Base-by-base conservation (phyloP, 345 rosid species). In the Salix viminalis region DNA sequence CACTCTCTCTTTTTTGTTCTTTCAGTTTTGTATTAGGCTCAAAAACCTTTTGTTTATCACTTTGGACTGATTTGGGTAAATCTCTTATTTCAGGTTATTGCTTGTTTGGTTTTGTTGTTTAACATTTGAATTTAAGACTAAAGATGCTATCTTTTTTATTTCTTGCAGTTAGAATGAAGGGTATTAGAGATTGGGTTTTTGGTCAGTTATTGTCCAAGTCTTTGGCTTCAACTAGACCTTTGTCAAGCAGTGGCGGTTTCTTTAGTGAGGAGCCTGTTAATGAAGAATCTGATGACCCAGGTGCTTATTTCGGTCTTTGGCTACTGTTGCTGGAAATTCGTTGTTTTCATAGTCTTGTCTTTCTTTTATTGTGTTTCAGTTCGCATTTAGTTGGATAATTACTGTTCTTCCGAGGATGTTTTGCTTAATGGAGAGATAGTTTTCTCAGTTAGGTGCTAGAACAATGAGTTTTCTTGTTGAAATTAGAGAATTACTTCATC, bases 151-250 rank as follows among this genome's bases (percentile, higher is more conserved):
- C 39, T 30, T 32, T n/a, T n/a, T 36, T 24, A 67, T 60, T 64
- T 52, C 30, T 54, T 77, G 72, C 77, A 80, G 86, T 70, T 23
- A 30, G 24, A 50, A 95, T 95, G 97, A 93, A 90, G 87, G 88
- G 96, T 61, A 72, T 93, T 81, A 87, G 87, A 81, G 97, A 95
- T 66, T 93, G 97, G 93, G 88, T 84, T 76, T 88, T 89, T 36
- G 78, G 89, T 48, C 91, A 88, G 71, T 65, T 87, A 61, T 61
- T 92, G 34, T 86, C 89, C 34, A 87, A 83, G 9, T 85, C 95
- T 4, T 81, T 91, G 89, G 89, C 92, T 48, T 83, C 90, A 7
- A 85, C 97, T 19, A 76, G 90, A 83, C 90, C 90, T 26, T 81
- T 94, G 71, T 86, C 90, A 28, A 86, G 87, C 18, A 76, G 79